Conservation (phyloP, 805 yeast genomes). For the Torulaspora gathmanii region DNA sequence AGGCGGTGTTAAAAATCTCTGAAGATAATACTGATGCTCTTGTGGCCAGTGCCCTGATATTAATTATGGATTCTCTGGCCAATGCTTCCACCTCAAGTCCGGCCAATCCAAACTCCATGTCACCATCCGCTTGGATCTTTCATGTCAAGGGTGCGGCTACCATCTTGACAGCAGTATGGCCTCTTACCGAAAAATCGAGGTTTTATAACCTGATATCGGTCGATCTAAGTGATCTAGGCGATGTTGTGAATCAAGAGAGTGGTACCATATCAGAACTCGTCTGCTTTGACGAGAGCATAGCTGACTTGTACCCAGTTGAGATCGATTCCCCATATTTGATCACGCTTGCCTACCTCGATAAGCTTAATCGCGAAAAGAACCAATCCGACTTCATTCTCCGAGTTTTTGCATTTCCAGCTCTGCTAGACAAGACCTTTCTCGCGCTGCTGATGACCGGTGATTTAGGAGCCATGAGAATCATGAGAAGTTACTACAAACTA, state of each 20-base stretch:
- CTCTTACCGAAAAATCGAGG: slow-evolving; percentile 62
- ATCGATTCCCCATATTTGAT: slow-evolving; percentile 78
- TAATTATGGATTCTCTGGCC: slow-evolving; percentile 90
- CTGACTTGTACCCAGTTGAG: slow-evolving; percentile 82
- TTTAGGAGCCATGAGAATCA: slow-evolving; percentile 80
- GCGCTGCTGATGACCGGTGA: slow-evolving; percentile 80
- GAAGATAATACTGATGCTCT: slow-evolving; percentile 87
- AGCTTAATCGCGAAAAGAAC: slow-evolving; percentile 72
- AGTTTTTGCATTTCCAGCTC: slow-evolving; percentile 89
- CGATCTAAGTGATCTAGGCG: slow-evolving; percentile 85
- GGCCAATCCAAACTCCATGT: slow-evolving; percentile 45
- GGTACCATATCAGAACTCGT: slow-evolving; percentile 51
- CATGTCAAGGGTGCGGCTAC: slow-evolving; percentile 98
- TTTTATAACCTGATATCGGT: slow-evolving; percentile 73
- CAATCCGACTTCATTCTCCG: slow-evolving; percentile 82
- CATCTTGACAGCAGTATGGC: slow-evolving; percentile 94
- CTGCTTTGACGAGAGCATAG: slow-evolving; percentile 82
- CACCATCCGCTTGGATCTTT: slow-evolving; percentile 95
- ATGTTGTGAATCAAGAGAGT: slow-evolving; percentile 40
- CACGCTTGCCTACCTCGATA: slow-evolving; percentile 82
- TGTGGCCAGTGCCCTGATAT: slow-evolving; percentile 83
- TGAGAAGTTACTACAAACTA: slow-evolving; percentile 81
- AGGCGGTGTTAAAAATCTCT: slow-evolving; percentile 78
- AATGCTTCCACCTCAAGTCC: slow-evolving; percentile 62
- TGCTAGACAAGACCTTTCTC: slow-evolving; percentile 75